Conservation (phyloP, 225 moss, liverwort and hornwort genomes). For the Pseudisothecium myosuroides region DNA sequence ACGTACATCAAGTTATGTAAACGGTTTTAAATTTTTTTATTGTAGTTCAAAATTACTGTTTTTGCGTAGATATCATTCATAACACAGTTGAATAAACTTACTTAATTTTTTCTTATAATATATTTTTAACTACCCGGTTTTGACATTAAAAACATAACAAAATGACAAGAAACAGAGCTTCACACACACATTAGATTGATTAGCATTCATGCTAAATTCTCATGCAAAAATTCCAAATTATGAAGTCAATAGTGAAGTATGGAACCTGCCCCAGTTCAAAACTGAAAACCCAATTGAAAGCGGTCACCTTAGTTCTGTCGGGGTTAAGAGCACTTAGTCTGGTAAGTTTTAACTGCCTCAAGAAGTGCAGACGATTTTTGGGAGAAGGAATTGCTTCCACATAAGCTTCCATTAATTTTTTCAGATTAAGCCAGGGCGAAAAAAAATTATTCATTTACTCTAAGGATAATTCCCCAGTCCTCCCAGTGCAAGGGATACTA, state of each 20-base stretch:
- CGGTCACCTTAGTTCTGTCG: too few species aligned
- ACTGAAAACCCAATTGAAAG: background rate
- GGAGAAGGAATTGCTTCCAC: background rate
- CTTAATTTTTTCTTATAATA: background rate
- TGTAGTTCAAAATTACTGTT: background rate
- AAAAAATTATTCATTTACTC: too few species aligned
- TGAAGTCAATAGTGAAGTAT: background rate
- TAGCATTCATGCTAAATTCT: background rate
- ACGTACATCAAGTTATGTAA: accelerated
- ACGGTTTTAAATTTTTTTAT: accelerated
- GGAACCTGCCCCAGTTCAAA: background rate
- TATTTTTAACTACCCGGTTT: accelerated
- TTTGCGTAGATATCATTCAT: background rate
- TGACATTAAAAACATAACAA: too few species aligned
- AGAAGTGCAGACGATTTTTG: too few species aligned
- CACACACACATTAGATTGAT: background rate
- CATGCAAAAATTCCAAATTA: background rate
- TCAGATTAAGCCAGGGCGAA: too few species aligned
- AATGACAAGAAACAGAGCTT: background rate
- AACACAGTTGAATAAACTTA: background rate
- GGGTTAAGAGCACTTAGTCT: background rate
- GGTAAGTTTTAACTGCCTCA: too few species aligned
- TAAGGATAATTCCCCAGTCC: background rate
- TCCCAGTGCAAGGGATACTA: background rate
- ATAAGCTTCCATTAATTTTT: background rate